Base-by-base conservation (phyloP, 441 rosid species). In the Corymbia calophylla region DNA sequence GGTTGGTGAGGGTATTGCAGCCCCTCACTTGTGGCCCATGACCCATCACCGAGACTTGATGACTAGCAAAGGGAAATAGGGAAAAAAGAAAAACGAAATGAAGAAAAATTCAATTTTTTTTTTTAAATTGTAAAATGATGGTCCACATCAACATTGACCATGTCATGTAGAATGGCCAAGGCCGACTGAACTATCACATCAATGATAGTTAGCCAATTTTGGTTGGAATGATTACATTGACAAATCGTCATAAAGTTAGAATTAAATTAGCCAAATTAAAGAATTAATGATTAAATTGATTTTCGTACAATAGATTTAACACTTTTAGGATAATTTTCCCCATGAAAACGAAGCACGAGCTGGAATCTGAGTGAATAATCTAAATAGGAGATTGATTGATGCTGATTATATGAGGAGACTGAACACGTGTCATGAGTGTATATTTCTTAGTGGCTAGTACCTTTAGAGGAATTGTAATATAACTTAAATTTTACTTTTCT, bases 31-130 rank as follows among this genome's bases (percentile, higher is more conserved):
- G 39, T 31, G 39, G 44, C 19, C 3, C 3, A 2, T 29, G 25
- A 58, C 29, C 25, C 25, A 58, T 58, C 25, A 13, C 25, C 0
- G 6, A 58, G 62, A n/a, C 29, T 0, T 56, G 2, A 56, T 31
- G 39, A 66, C 18, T 0, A 1, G 10, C 0, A 2, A 3, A 66
- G 77, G 77, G 77, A 31, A 16, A 16, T 66, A 17, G 6, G 77
- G 2, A 35, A 9, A 2, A 8, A 31, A 8, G 32, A n/a, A 16
- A 31, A 31, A 8, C 0, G 6, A 31, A 31, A 31, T 16, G 12
- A 66, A 31, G 23, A 66, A 31, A 8, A 31, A 66, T 39, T 39
- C 44, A 39, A 39, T 4, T 4, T 39, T 35, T 35, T 35, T 35
- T 39, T 39, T 39, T 4, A 7, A 66, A 31, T 8, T 66, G 4